These are phyloP conservation scores for Haberlea rhodopensis DNA, from an alignment of 257 asterid species.

Conservation along the genomic window DNA sequence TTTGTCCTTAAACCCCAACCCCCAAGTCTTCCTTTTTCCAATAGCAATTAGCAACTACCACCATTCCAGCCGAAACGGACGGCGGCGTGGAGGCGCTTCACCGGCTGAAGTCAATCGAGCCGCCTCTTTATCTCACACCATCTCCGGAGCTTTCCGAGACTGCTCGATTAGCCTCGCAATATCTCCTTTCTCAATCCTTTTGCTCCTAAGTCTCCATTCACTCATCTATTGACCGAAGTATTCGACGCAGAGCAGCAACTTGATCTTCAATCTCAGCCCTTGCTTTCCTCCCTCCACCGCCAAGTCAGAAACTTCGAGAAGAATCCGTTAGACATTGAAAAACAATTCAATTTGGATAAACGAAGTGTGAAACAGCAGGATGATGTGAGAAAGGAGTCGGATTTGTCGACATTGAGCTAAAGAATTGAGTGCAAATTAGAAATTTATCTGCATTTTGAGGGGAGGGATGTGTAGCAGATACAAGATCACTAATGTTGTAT, in stretches of 20 bases:
- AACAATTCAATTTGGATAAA: constrained; percentile 37
- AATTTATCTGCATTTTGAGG: neutral
- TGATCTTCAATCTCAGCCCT: constrained; percentile 74
- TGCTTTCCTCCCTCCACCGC: constrained; percentile 59
- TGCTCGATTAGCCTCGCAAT: constrained; percentile 63
- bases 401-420: neutral
- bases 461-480: neutral
- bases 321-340: constrained; percentile 49
- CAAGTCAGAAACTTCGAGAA: constrained; percentile 63
- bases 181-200: constrained; percentile 55
- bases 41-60: constrained; percentile 19
- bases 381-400: neutral
- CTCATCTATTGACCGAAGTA: constrained; percentile 55
- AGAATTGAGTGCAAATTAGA: neutral
- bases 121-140: constrained; percentile 67
- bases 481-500: neutral
- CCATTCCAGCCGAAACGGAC: constrained; percentile 28
- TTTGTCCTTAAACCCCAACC: constrained; percentile 35
- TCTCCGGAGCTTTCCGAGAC: constrained; percentile 63
- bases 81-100: constrained; percentile 47
- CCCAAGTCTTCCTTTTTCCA: constrained; percentile 20
- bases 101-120: constrained; percentile 51
- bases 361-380: constrained; percentile 21
- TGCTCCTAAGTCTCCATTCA: constrained; percentile 60
- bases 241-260: constrained; percentile 84